A percentile compares a stretch with the other conserved stretches of the same genome.
These are phyloP conservation scores for Hypoxylon sp. DNA, from an alignment of 2,329 filamentous ascomycete species.

Conservation along the genomic window DNA sequence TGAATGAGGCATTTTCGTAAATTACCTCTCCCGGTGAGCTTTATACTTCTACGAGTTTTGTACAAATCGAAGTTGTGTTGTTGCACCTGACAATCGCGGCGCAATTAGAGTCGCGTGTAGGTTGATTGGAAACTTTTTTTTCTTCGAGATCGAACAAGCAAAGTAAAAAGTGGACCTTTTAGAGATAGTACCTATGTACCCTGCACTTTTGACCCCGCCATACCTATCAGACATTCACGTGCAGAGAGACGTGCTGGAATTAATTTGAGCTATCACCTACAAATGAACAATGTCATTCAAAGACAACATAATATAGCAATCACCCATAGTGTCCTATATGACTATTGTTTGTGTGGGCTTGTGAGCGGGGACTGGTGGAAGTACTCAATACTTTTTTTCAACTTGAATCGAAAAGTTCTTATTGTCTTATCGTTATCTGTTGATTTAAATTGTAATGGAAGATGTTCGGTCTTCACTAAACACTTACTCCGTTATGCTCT, in stretches of 20 bases:
- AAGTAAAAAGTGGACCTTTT: too few species aligned
- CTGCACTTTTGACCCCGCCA: constrained; percentile 6
- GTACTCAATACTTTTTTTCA: too few species aligned
- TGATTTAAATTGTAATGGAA: neutral
- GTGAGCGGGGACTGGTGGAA: too few species aligned
- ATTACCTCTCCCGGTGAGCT: neutral
- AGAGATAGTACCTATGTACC: constrained; percentile 7
- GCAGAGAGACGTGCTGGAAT: too few species aligned
- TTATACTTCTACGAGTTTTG: too few species aligned
- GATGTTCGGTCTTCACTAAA: constrained; percentile 8
- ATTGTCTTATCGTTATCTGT: constrained; percentile 13
- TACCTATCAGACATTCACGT: too few species aligned
- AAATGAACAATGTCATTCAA: too few species aligned
- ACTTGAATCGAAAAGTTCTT: too few species aligned
- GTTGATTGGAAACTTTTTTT: constrained; percentile 24
- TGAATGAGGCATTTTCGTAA: constrained; percentile 62
- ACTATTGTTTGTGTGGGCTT: too few species aligned
- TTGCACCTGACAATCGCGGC: constrained; percentile 19
- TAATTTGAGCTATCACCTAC: too few species aligned
- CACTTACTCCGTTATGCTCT: constrained; percentile 5
- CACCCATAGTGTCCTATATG: too few species aligned
- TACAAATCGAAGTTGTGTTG: neutral
- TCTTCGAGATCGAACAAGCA: constrained; percentile 3
- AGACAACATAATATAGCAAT: too few species aligned
- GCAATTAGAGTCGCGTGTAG: constrained; percentile 13